phyloP scores from a whole-genome alignment of 2,329 filamentous ascomycete species.

The Metarhizium album region DNA sequence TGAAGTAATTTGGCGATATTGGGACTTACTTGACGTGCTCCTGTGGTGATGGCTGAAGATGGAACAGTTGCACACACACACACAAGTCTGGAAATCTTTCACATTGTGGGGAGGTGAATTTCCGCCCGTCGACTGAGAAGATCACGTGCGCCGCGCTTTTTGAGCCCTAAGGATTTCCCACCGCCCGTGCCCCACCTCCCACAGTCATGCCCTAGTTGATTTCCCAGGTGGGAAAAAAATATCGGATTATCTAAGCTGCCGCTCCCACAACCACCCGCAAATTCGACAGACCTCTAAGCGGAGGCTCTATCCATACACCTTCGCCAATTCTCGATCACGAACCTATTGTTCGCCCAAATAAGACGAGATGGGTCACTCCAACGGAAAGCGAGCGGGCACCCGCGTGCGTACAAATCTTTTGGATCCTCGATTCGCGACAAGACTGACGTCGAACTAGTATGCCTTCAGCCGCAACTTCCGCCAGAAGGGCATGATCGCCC shows the following conservation, averaged over 20 bases:
- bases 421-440: conserved; percentile 19
- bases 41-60: conserved; percentile 24
- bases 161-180: conserved; percentile 23
- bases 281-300: conserved; percentile 23
- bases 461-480: conserved; percentile 92
- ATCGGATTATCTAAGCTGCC: conserved; percentile 25
- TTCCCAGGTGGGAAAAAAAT: conserved; percentile 15
- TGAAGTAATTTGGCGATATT: conserved; percentile 6
- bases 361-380: conserved; percentile 74
- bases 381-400: conserved; percentile 79
- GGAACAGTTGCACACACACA: conserved; percentile 19
- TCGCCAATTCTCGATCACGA: conserved; percentile 33
- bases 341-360: conserved; percentile 27
- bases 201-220: conserved; percentile 22
- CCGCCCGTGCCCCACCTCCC: conserved; percentile 8
- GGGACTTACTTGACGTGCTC: conserved; percentile 30
- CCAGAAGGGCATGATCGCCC: conserved; percentile 85
- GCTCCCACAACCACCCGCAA: conserved; percentile 28
- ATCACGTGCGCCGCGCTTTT: conserved; percentile 17
- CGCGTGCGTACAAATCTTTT: conserved; percentile 47
- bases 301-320: conserved; percentile 22
- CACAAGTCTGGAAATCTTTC: conserved; percentile 17
- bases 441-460: conserved; percentile 43
- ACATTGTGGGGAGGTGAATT: conserved; percentile 25
- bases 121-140: conserved; percentile 2